These are phyloP conservation scores for Lenzites betulinus DNA, from an alignment of 768 basidiomycete genomes.

Conservation along the genomic window DNA sequence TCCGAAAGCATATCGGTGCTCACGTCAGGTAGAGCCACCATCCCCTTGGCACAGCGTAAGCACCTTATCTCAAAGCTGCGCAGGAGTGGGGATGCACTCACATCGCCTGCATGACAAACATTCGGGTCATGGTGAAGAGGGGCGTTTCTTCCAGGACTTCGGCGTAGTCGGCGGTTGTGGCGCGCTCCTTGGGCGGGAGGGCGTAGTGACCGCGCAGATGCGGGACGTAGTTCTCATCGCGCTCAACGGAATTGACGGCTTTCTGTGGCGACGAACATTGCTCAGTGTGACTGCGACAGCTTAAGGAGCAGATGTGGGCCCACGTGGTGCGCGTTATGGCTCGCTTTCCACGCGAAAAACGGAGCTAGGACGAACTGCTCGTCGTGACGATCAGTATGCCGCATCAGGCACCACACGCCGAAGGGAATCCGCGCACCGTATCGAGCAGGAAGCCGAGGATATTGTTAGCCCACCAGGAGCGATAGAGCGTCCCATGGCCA, in stretches of 20 bases:
- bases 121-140: conserved; percentile 27
- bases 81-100: conserved; percentile 10
- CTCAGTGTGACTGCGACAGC: not conserved
- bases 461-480: conserved; percentile 30
- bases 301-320: not conserved
- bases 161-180: conserved; percentile 29
- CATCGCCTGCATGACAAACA: conserved; percentile 34
- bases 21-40: conserved; percentile 32
- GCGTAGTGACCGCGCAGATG: conserved; percentile 28
- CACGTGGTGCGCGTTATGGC: conserved; percentile 35
- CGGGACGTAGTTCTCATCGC: conserved; percentile 37
- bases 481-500: conserved; percentile 32
- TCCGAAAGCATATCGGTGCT: not conserved
- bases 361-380: conserved; percentile 32
- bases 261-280: conserved; percentile 20
- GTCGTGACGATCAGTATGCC: conserved; percentile 1
- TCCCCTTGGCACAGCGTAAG: conserved; percentile 18
- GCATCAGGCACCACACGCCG: not conserved
- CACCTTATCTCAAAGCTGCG: not conserved
- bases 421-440: conserved; percentile 24
- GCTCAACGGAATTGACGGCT: conserved; percentile 32
- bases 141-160: conserved; percentile 37
- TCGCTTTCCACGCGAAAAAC: conserved; percentile 35
- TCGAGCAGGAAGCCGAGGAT: conserved; percentile 32
- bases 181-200: conserved; percentile 28